A percentile compares a stretch with the other conserved stretches of the same genome.
These are phyloP conservation scores for Verticillium longisporum DNA, from an alignment of 2,329 filamentous ascomycete species.

Conservation along the genomic window DNA sequence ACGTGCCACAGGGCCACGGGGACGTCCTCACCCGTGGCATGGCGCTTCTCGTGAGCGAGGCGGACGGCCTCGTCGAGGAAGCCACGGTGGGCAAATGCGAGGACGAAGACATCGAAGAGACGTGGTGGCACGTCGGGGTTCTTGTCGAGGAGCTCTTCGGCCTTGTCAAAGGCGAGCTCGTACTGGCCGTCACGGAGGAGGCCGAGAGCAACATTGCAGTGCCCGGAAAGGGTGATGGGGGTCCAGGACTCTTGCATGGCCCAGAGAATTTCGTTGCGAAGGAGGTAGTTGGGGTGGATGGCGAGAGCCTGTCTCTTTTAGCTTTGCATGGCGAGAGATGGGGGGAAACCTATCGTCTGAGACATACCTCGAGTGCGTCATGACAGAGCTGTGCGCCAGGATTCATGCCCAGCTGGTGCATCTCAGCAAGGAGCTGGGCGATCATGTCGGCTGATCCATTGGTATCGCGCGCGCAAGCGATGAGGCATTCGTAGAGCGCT, in stretches of 20 bases:
- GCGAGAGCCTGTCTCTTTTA: constrained; percentile 51
- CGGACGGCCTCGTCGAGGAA: constrained; percentile 73
- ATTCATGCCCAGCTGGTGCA: constrained; percentile 55
- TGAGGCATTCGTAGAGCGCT: constrained; percentile 66
- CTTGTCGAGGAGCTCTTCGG: constrained; percentile 59
- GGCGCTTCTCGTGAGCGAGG: constrained; percentile 53
- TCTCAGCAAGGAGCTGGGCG: constrained; percentile 60
- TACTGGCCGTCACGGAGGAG: constrained; percentile 75
- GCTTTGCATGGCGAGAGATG: constrained; percentile 2
- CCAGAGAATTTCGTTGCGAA: constrained; percentile 63
- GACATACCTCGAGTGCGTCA: constrained; percentile 57
- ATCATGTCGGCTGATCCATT: constrained; percentile 63
- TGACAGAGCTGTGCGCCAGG: constrained; percentile 61
- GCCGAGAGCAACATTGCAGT: constrained; percentile 63
- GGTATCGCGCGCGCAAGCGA: constrained; percentile 62
- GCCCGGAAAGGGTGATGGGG: constrained; percentile 53
- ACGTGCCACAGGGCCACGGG: constrained; percentile 55
- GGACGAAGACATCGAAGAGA: constrained; percentile 74
- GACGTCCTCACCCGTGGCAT: constrained; percentile 23
- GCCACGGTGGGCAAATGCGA: constrained; percentile 61
- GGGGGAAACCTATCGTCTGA: too few relatives aligned
- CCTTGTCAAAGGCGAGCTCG: constrained; percentile 67
- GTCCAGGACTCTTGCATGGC: constrained; percentile 71
- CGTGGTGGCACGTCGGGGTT: constrained; percentile 52
- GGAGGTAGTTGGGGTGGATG: constrained; percentile 77